Evolutionary conservation across 306 rosid genomes (phyloP).

Genomic region (Fagus crenata): DNA sequence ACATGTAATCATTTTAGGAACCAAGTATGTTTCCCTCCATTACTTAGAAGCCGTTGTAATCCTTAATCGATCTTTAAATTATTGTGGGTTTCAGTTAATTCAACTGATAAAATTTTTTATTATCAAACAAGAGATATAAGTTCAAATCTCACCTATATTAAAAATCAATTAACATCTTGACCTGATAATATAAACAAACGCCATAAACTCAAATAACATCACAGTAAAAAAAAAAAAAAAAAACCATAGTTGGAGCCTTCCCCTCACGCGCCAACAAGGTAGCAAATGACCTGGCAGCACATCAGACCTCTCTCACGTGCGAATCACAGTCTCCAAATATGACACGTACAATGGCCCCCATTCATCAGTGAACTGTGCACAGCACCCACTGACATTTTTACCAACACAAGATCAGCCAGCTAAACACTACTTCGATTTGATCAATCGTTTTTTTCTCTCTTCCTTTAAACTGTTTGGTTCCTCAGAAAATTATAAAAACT

Average conservation of each 20-base stretch:
- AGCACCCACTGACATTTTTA: neutral
- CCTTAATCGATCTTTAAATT: too few species aligned
- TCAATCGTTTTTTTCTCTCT: neutral
- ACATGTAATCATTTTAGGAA: too few species aligned
- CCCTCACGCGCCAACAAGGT: conserved; percentile 3
- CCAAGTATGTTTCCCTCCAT: too few species aligned
- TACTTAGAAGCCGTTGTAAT: too few species aligned
- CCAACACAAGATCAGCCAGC: neutral
- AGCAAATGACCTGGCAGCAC: neutral
- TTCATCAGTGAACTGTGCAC: neutral
- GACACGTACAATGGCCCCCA: neutral
- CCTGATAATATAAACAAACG: too few species aligned
- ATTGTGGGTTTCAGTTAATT: too few species aligned
- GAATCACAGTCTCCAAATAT: neutral
- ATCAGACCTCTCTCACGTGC: neutral
- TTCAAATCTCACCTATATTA: too few species aligned
- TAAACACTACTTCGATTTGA: neutral
- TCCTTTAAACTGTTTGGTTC: conserved; percentile 14
- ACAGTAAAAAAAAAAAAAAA: neutral
- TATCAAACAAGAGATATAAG: too few species aligned
- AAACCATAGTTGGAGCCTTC: neutral
- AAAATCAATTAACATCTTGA: too few species aligned
- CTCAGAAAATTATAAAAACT: conserved; percentile 16
- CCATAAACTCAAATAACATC: too few species aligned
- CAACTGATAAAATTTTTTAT: too few species aligned